Evolutionary conservation across 2,329 filamentous ascomycete genomes (phyloP), one percentile per base, ranked within the genome.

Genomic region (Ambrosiella cleistominuta): DNA sequence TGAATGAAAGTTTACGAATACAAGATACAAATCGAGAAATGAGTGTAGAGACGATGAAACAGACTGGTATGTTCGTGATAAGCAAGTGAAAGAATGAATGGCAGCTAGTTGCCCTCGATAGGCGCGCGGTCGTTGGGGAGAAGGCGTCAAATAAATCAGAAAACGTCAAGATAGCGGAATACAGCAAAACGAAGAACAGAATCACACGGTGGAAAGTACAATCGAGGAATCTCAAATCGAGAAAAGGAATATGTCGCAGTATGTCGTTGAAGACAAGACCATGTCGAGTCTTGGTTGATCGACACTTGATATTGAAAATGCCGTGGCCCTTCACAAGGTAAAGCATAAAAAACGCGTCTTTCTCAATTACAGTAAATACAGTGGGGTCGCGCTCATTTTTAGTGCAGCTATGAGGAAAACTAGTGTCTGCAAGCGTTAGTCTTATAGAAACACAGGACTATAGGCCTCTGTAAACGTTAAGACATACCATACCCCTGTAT

Each of bases 71-170:
- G 27, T 27, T 27, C 27, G n/a, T 47, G 2, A 19, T 47, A 47
- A 47, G 44, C 17, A 47, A 47, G 13, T 47, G 36, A 42, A 54
- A 39, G 37, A 54, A 54, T 40, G 50, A 54, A 54, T 9, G 51
- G 36, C 38, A 38, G 36, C 19, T 39, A 15, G n/a, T 54, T 52
- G 36, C 36, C 51, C n/a, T 54, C 13, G 15, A 5, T 19, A 47
- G 19, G 38, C 36, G 56, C 56, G 56, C 35, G 56, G 56, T 58
- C 51, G 50, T 39, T 49, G 13, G 36, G 56, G 49, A 54, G 49
- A 58, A 44, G 13, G 17, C n/a, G 53, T 49, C 53, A 58, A 57
- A 45, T 44, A 42, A 50, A 36, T 39, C 38, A 8, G 27, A 13
- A 39, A 42, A 11, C 37, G 53, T 53, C 53, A 44, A 45, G 49